Conservation (phyloP, 2,329 filamentous ascomycete genomes). For the Bipolaris cookei region DNA sequence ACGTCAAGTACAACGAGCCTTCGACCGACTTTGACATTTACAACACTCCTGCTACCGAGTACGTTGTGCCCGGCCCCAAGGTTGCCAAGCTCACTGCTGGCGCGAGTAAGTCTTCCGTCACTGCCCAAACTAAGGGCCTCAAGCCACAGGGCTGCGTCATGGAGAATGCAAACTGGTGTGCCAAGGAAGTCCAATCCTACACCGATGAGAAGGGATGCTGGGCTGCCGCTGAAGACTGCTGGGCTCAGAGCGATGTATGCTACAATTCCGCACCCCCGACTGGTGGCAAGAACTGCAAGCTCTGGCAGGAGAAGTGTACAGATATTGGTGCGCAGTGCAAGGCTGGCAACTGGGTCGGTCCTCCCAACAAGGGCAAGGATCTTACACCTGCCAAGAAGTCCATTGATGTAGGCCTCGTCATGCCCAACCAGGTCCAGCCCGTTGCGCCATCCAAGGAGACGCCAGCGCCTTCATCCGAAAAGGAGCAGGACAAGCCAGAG, state of each 20-base stretch:
- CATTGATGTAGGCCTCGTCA: conserved; percentile 41
- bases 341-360: conserved; percentile 52
- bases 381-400: conserved; percentile 42
- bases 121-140: conserved; percentile 56
- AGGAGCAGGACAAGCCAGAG: conserved; percentile 11
- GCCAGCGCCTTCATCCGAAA: not conserved
- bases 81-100: conserved; percentile 56
- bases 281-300: conserved; percentile 64
- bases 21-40: conserved; percentile 72
- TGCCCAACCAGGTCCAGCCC: conserved; percentile 24
- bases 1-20: conserved; percentile 62
- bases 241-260: conserved; percentile 65
- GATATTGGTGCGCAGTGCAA: conserved; percentile 52
- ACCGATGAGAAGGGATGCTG: conserved; percentile 65
- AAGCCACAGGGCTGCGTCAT: conserved; percentile 64
- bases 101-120: conserved; percentile 20
- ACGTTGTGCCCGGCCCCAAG: conserved; percentile 64
- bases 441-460: conserved; percentile 26
- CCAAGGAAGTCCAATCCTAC: conserved; percentile 65
- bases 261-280: conserved; percentile 65
- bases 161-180: conserved; percentile 77
- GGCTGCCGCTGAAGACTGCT: conserved; percentile 56
- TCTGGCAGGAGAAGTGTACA: conserved; percentile 69
- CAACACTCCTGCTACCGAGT: conserved; percentile 50
- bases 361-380: conserved; percentile 52